Evolutionary conservation across 108 stramenopile species (phyloP), one percentile per base, ranked within the genome.

Genomic region (Fragilaria radians): DNA sequence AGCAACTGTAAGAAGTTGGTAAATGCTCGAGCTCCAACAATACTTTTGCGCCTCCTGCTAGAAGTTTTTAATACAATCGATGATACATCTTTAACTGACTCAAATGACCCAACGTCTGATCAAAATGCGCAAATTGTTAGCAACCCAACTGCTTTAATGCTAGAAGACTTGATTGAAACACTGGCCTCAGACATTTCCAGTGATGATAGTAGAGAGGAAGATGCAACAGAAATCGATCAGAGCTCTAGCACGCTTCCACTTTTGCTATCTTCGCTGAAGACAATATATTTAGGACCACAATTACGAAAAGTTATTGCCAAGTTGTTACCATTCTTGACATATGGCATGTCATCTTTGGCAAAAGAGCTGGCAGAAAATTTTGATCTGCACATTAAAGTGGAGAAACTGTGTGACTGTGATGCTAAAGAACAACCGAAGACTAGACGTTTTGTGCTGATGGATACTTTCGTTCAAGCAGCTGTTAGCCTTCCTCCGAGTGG

Each of bases 261-360:
- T 9, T 71, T 92, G 17, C 57, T 92, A 7, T 63, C 67, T 11
- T 86, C 86, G 14, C 73, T 92, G 32, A 74, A 81, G 32, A 78
- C 82, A 0, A 82, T 81, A 14, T 77, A 70, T 2, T 48, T 92
- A 27, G 76, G 81, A 47, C 76, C 80, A 14, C 80, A 84, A 32
- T 62, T 92, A 46, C 74, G 83, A 21, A 85, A 85, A 54, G 73
- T 88, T n/a, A 86, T 92, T 55, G 84, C 86, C 24, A 88, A 86
- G 62, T 69, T 92, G 1, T 56, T 92, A 25, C 90, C 90, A 17
- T 92, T 86, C 63, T 60, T 92, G 25, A 92, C 90, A 4, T 92
- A 92, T 59, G 90, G 90, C 5, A 76, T 82, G 61, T 22, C 76
- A 19, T 61, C 72, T 22, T 77, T 86, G 36, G 85, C 80, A 5